A percentile compares a stretch with the other conserved stretches of the same genome.
phyloP scores from a whole-genome alignment of 163 green algal species.

The Volvox carteri region DNA sequence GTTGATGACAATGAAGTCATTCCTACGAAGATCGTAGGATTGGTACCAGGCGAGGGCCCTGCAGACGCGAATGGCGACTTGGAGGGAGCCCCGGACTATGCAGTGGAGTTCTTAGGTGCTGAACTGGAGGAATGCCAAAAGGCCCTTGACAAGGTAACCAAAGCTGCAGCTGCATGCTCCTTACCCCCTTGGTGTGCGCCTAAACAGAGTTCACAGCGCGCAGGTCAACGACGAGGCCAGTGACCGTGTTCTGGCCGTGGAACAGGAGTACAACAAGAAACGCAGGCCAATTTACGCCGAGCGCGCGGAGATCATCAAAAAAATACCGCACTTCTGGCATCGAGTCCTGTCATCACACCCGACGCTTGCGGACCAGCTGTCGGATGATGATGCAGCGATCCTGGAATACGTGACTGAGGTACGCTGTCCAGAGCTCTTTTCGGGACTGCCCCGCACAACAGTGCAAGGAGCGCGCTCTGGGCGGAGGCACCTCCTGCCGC shows the following conservation, averaged over 20 bases:
- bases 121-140: slow-evolving; percentile 50
- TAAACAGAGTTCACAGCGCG: not conserved
- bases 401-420: slow-evolving; percentile 76
- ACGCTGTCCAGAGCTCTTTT: not conserved
- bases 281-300: slow-evolving; percentile 73
- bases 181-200: not conserved
- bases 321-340: slow-evolving; percentile 80
- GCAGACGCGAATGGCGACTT: slow-evolving; percentile 12
- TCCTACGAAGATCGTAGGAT: not conserved
- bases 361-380: slow-evolving; percentile 59
- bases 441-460: too few species aligned
- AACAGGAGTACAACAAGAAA: slow-evolving; percentile 81
- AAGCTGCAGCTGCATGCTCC: not conserved
- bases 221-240: slow-evolving; percentile 83
- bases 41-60: not conserved
- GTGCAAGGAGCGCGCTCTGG: too few species aligned
- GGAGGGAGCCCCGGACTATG: not conserved
- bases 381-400: slow-evolving; percentile 70
- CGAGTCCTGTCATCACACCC: slow-evolving; percentile 64
- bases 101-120: not conserved
- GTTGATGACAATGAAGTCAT: slow-evolving; percentile 15
- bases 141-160: slow-evolving; percentile 56
- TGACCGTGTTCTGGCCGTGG: slow-evolving; percentile 78
- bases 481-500: not conserved
- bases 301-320: slow-evolving; percentile 66